Evolutionary conservation across 2,329 filamentous ascomycete genomes (phyloP), one percentile per base, ranked within the genome.

Genomic region (Dichotomopilus funicola): DNA sequence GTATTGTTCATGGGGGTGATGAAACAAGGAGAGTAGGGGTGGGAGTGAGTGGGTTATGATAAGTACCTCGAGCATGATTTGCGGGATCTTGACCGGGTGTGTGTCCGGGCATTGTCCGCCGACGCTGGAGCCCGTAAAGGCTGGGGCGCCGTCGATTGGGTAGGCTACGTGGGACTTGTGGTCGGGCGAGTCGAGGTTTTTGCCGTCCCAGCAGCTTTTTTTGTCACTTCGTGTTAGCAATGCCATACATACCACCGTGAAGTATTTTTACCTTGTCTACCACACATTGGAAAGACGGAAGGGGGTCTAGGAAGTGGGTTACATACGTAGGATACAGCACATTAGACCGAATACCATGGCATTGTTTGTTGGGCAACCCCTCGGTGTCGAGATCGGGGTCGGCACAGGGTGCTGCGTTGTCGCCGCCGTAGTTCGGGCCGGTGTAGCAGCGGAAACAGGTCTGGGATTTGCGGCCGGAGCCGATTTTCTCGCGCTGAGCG

Each of bases 201-300:
- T 70, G 43, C 80, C 80, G 58, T 82, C 73, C 79, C 80, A 82
- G 71, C 79, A 82, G 12, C 37, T 40, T 9, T 9, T 40, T 9
- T 9, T 1, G 37, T 9, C 9, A 4, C 2, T 2, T 40, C 8
- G 9, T 40, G 37, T 40, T 12, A 40, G 37, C 12, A 9, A 40
- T 4, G 2, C 9, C 37, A 13, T 11, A n/a, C n/a, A n/a, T n/a
- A n/a, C n/a, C n/a, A n/a, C n/a, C n/a, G n/a, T n/a, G n/a, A n/a
- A n/a, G n/a, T n/a, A n/a, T n/a, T n/a, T n/a, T n/a, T n/a, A n/a
- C n/a, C n/a, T n/a, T n/a, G 40, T 42, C 6, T 11, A 42, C 12
- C 3, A 12, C 11, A 12, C 5, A 42, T 8, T n/a, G 11, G 1
- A 42, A 42, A n/a, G n/a, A n/a, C n/a, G n/a, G n/a, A n/a, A n/a